Evolutionary conservation across 2,329 filamentous ascomycete species (phyloP).

Genomic region (Aspergillus texensis): DNA sequence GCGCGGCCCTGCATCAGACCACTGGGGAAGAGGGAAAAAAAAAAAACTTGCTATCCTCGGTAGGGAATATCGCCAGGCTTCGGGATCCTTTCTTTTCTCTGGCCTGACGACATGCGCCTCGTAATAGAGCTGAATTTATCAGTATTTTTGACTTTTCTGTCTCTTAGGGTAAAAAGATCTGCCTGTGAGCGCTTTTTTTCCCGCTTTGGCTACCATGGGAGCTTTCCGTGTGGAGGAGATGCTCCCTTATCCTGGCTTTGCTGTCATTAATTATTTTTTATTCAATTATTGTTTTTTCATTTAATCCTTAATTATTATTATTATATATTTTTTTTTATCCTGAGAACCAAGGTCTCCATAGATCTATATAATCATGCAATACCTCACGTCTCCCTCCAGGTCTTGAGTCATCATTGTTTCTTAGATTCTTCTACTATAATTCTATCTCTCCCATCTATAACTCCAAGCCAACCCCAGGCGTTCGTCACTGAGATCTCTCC

Average conservation of each 20-base stretch:
- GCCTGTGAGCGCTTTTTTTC: slow-evolving; percentile 2
- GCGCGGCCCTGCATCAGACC: slow-evolving; percentile 10
- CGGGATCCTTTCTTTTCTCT: slow-evolving; percentile 11
- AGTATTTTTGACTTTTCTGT: background rate
- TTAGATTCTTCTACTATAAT: slow-evolving; percentile 9
- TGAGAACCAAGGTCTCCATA: background rate
- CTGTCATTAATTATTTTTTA: background rate
- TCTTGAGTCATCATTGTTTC: slow-evolving; percentile 11
- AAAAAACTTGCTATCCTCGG: background rate
- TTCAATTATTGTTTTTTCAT: background rate
- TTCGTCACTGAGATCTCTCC: slow-evolving; percentile 7
- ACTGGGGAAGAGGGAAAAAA: background rate
- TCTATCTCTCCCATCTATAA: slow-evolving; percentile 5
- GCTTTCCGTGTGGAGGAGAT: background rate
- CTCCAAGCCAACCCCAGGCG: slow-evolving; percentile 13
- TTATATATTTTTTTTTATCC: background rate
- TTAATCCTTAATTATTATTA: background rate
- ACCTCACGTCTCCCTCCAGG: slow-evolving; percentile 9
- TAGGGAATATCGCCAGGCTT: slow-evolving; percentile 7
- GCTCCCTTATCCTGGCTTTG: background rate
- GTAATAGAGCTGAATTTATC: slow-evolving; percentile 3
- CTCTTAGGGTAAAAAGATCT: slow-evolving; percentile 7
- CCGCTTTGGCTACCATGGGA: background rate
- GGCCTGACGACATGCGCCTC: slow-evolving; percentile 4
- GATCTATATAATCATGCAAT: slow-evolving; percentile 24